A percentile compares a stretch with the other conserved stretches of the same genome.
Conservation (phyloP, 2,329 filamentous ascomycete species). For the Scorias spongiosa region DNA sequence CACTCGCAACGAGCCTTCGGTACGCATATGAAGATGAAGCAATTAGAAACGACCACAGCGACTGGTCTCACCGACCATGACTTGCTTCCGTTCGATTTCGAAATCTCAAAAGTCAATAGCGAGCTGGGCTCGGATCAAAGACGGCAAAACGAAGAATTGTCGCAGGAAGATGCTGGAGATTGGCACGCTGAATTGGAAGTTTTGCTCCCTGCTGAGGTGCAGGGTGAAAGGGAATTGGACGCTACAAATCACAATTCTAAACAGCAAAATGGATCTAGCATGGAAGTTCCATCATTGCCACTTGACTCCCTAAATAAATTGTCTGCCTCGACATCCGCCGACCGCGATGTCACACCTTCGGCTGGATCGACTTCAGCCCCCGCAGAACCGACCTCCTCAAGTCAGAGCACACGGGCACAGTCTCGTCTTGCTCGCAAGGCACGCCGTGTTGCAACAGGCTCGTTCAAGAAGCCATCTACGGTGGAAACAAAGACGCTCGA, state of each 20-base stretch:
- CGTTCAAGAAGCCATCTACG: conserved; percentile 2
- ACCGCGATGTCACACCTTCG: neutral
- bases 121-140: conserved; percentile 1
- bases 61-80: conserved; percentile 3
- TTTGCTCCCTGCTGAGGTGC: neutral
- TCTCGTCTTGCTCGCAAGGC: conserved; percentile 4
- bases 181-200: conserved; percentile 1
- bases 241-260: neutral
- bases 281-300: neutral
- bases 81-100: conserved; percentile 6
- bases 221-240: neutral
- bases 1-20: conserved; percentile 4
- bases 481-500: neutral
- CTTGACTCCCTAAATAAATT: neutral
- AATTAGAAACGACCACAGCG: conserved; percentile 1
- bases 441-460: conserved; percentile 8
- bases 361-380: neutral
- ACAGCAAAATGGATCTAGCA: neutral
- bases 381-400: neutral
- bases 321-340: neutral
- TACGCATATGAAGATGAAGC: conserved; percentile 1
- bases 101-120: neutral
- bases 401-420: neutral
- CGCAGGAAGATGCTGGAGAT: neutral
- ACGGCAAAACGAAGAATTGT: neutral